Evolutionary conservation across 2,329 filamentous ascomycete species (phyloP), one percentile per base, ranked within the genome.

Genomic region (Cladosporium sp.): DNA sequence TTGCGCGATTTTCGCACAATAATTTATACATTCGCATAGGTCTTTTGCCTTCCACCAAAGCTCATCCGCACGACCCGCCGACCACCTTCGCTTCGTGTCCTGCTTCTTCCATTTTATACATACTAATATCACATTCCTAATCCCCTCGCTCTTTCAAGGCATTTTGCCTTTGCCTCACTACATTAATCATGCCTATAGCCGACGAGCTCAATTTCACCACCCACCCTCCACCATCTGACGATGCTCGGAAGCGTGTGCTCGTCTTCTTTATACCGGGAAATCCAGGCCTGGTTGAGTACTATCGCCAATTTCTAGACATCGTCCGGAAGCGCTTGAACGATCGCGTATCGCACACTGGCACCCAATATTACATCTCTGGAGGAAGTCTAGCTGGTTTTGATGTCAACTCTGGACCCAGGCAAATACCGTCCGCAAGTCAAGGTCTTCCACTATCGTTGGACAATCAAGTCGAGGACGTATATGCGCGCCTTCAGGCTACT

Each of bases 191-290:
- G 60, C 5, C 10, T 15, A 4, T 52, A 28, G 32, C 60, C 28
- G 61, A 64, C 18, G 61, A 64, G 34, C 49, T 64, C 26, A 28
- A 64, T 12, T 24, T 15, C 24, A 15, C 26, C n/a, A 64, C 51
- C 7, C 32, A 11, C 8, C 51, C 15, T 6, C 61, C 51, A 34
- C 14, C 51, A 24, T 44, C 51, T 15, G 34, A 21, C 15, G 34
- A 15, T 21, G 36, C 15, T 36, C 36, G 28, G 36, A 47, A 62
- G 32, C 47, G 28, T 24, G 58, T 75, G 5, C 84, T 93, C 59
- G 80, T 93, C 70, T 92, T 88, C 80, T 90, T 92, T 77, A 83
- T 94, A 49, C 86, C 89, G 32, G 91, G 91, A 24, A 94, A 94
- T 70, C 91, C 91, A 5, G 91, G 91, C 5, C 81, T 92, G 21